Evolutionary conservation across 2,329 filamentous ascomycete species (phyloP).

Genomic region (Bretziella fagacearum): DNA sequence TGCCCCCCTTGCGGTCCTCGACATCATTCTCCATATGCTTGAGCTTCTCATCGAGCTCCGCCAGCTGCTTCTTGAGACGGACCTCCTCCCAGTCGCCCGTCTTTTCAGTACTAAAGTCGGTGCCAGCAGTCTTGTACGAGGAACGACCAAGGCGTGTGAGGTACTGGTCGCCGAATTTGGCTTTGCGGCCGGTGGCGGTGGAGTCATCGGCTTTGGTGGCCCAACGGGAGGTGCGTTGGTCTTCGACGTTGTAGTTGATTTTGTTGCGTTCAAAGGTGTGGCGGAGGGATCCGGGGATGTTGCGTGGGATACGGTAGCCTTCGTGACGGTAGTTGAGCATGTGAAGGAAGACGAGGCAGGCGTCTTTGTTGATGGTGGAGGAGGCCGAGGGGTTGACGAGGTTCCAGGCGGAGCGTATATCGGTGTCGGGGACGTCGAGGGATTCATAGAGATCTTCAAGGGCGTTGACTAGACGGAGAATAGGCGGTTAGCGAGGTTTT

Average conservation of each 20-base stretch:
- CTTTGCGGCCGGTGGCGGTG: slow-evolving; percentile 75
- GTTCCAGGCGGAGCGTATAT: slow-evolving; percentile 89
- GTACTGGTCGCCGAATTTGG: slow-evolving; percentile 95
- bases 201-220: slow-evolving; percentile 61
- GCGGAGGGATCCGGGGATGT: slow-evolving; percentile 77
- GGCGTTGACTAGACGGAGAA: slow-evolving; percentile 47
- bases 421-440: slow-evolving; percentile 55
- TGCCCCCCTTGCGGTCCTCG: slow-evolving; percentile 43
- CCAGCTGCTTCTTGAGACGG: slow-evolving; percentile 76
- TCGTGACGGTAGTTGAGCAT: slow-evolving; percentile 94
- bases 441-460: slow-evolving; percentile 74
- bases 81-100: slow-evolving; percentile 98
- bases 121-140: slow-evolving; percentile 66
- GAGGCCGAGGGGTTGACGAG: slow-evolving; percentile 82
- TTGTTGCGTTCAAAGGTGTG: slow-evolving; percentile 87
- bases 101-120: slow-evolving; percentile 73
- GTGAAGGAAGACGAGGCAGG: slow-evolving; percentile 83
- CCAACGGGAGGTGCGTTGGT: slow-evolving; percentile 59
- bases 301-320: slow-evolving; percentile 82
- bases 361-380: slow-evolving; percentile 81
- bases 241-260: slow-evolving; percentile 89
- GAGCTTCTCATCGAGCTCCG: slow-evolving; percentile 77
- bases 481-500: background rate
- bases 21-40: slow-evolving; percentile 61
- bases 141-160: slow-evolving; percentile 76